A percentile compares a stretch with the other conserved stretches of the same genome.
These are phyloP conservation scores for Trametes gibbosa DNA, from an alignment of 768 basidiomycete genomes.

Conservation along the genomic window DNA sequence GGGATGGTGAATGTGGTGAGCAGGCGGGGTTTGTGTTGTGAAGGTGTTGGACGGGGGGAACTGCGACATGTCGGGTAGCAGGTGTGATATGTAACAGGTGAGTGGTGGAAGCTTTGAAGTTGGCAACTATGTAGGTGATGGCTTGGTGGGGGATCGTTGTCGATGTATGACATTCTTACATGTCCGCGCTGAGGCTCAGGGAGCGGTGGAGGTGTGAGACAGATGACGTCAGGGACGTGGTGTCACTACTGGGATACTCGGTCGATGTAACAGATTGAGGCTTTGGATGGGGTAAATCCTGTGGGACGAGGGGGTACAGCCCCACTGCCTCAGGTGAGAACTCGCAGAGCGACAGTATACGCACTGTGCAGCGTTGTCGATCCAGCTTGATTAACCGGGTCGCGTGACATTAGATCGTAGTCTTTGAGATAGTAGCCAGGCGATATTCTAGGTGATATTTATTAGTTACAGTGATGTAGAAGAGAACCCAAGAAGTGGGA, in stretches of 20 bases:
- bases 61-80: constrained; percentile 6
- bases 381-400: too few species aligned
- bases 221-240: constrained; percentile 5
- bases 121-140: not conserved
- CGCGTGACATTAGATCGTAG: too few species aligned
- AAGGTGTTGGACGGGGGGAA: constrained; percentile 4
- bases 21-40: constrained; percentile 28
- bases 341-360: too few species aligned
- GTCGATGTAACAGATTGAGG: not conserved
- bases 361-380: too few species aligned
- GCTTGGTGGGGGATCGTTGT: not conserved
- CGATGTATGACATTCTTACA: not conserved
- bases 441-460: too few species aligned
- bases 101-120: not conserved
- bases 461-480: too few species aligned
- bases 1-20: constrained; percentile 46
- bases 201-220: not conserved
- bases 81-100: not conserved
- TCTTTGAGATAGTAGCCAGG: too few species aligned
- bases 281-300: not conserved
- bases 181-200: not conserved
- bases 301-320: too few species aligned
- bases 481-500: too few species aligned
- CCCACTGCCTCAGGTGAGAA: too few species aligned
- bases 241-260: not conserved